A percentile compares a stretch with the other conserved stretches of the same genome.
Conservation (phyloP, 2,329 filamentous ascomycete species). For the Colletotrichum australisinense region DNA sequence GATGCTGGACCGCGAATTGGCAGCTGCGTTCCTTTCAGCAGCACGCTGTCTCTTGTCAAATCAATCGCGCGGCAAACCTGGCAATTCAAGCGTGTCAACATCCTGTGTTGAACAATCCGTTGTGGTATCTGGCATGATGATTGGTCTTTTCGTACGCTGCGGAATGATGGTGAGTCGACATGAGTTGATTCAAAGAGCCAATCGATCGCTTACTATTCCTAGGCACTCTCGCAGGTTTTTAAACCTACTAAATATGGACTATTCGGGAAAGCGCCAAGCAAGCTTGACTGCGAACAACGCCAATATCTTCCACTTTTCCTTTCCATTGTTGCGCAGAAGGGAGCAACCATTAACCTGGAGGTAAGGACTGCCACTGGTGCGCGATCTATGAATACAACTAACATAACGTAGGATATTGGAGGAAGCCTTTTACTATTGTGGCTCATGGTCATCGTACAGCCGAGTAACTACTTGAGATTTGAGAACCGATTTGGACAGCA, state of each 20-base stretch:
- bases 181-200: constrained; percentile 12
- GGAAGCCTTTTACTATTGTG: constrained; percentile 64
- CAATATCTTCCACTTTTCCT: constrained; percentile 63
- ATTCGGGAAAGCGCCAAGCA: constrained; percentile 56
- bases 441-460: constrained; percentile 63
- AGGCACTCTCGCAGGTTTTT: constrained; percentile 59
- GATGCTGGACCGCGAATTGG: constrained; percentile 62
- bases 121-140: constrained; percentile 57
- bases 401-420: constrained; percentile 48
- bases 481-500: constrained; percentile 62
- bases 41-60: constrained; percentile 51
- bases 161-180: constrained; percentile 51
- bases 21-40: constrained; percentile 60
- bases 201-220: constrained; percentile 38
- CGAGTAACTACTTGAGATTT: constrained; percentile 56
- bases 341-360: constrained; percentile 58
- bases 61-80: constrained; percentile 22
- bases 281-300: constrained; percentile 54
- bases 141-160: constrained; percentile 56
- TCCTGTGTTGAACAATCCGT: constrained; percentile 58
- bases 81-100: constrained; percentile 27
- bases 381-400: constrained; percentile 5
- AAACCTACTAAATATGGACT: constrained; percentile 59
- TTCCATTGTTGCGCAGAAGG: constrained; percentile 56
- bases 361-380: constrained; percentile 38